Percentiles rank a stretch among this genome's conserved stretches.
Conservation (phyloP, 1,284 basidiomycete genomes). For the Boletus chippewaensis region DNA sequence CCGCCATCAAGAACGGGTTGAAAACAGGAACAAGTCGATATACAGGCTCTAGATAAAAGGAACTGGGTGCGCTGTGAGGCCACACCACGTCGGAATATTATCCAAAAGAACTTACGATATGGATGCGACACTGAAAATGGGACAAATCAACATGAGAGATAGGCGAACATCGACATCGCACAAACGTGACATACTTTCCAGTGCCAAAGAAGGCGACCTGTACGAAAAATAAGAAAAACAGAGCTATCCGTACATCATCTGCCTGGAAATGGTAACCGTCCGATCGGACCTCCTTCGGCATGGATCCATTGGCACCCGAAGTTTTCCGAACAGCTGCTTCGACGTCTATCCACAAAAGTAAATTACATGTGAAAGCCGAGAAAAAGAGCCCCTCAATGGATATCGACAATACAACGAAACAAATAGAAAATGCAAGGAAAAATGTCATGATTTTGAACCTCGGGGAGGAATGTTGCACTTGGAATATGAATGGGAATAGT, state of each 20-base stretch:
- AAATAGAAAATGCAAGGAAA: slow-evolving; percentile 70
- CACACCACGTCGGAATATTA: neutral
- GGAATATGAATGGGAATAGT: slow-evolving; percentile 43
- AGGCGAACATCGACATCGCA: neutral
- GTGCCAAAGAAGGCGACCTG: slow-evolving; percentile 88
- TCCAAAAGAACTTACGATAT: slow-evolving; percentile 55
- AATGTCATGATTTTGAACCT: slow-evolving; percentile 49
- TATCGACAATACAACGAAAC: slow-evolving; percentile 78
- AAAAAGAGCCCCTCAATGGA: slow-evolving; percentile 83
- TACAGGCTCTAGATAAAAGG: slow-evolving; percentile 86
- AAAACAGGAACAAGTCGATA: slow-evolving; percentile 86
- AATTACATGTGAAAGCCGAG: slow-evolving; percentile 54
- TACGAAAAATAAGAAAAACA: slow-evolving; percentile 84
- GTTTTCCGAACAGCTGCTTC: slow-evolving; percentile 44
- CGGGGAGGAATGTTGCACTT: slow-evolving; percentile 33
- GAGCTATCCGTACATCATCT: slow-evolving; percentile 67
- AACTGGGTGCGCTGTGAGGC: slow-evolving; percentile 37
- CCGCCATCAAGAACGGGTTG: slow-evolving; percentile 80
- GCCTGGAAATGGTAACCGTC: slow-evolving; percentile 42
- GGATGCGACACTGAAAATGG: slow-evolving; percentile 66
- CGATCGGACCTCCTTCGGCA: slow-evolving; percentile 1
- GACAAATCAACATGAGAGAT: slow-evolving; percentile 2
- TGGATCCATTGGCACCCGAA: slow-evolving; percentile 1
- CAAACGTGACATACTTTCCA: slow-evolving; percentile 59
- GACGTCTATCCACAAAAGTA: slow-evolving; percentile 66